A percentile compares a stretch with the other conserved stretches of the same genome.
Conservation (phyloP, 176 grass and related monocot species). For the Oryza rufipogon region DNA sequence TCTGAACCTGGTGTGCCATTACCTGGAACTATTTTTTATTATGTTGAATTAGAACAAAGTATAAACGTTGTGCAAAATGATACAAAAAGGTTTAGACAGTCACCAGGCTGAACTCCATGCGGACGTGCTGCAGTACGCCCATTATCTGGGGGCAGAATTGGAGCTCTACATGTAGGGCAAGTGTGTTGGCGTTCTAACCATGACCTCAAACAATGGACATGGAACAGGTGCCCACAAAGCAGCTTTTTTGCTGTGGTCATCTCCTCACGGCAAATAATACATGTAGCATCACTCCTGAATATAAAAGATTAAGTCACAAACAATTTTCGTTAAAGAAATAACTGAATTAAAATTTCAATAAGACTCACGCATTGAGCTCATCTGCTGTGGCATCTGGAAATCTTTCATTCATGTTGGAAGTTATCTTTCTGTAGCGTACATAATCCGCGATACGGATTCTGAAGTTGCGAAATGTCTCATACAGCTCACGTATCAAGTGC, state of each 20-base stretch:
- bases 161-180: conserved; percentile 95
- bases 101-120: conserved; percentile 76
- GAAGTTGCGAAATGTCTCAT: conserved; percentile 97
- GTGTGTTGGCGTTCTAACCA: conserved; percentile 95
- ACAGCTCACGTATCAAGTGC: conserved; percentile 92
- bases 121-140: conserved; percentile 45
- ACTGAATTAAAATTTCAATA: conserved; percentile 31
- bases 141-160: conserved; percentile 76
- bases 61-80: not conserved
- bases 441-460: conserved; percentile 81
- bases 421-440: conserved; percentile 90
- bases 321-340: not conserved
- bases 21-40: conserved; percentile 43
- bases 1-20: conserved; percentile 41
- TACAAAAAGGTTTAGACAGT: conserved; percentile 33
- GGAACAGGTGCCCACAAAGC: conserved; percentile 93
- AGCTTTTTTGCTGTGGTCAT: conserved; percentile 93
- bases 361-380: conserved; percentile 77
- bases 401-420: conserved; percentile 98
- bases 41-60: conserved; percentile 21
- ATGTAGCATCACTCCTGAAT: conserved; percentile 89
- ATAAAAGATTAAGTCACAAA: conserved; percentile 1
- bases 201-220: conserved; percentile 93
- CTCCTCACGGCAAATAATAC: conserved; percentile 98
- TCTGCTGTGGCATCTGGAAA: conserved; percentile 87